Conservation (phyloP, 306 rosid genomes). For the Vachellia collinsii region DNA sequence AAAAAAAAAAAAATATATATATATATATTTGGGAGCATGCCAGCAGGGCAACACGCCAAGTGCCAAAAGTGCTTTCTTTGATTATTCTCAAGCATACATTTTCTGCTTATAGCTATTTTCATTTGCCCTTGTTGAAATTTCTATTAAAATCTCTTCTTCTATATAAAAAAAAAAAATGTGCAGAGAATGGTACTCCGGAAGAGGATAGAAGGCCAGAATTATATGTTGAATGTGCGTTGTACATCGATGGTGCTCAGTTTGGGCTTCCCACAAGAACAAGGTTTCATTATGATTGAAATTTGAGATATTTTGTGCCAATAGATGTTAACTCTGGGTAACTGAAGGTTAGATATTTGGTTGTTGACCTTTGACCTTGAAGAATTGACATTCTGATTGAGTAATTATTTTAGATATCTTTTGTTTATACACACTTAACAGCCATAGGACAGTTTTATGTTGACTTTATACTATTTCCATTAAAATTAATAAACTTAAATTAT, state of each 20-base stretch:
- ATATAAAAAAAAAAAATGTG: neutral
- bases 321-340: neutral
- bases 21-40: neutral
- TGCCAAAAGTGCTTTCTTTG: neutral
- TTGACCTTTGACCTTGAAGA: neutral
- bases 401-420: slow-evolving; percentile 12
- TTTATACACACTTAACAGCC: neutral
- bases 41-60: neutral
- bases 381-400: neutral
- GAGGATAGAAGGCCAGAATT: slow-evolving; percentile 78
- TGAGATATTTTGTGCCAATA: slow-evolving; percentile 12
- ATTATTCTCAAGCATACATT: neutral
- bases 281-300: slow-evolving; percentile 39
- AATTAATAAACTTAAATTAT: slow-evolving; percentile 33
- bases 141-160: neutral
- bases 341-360: neutral
- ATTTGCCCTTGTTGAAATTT: slow-evolving; percentile 38
- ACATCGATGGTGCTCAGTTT: slow-evolving; percentile 90
- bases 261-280: slow-evolving; percentile 94
- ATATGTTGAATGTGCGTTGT: slow-evolving; percentile 85
- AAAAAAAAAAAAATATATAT: no score
- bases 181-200: slow-evolving; percentile 60
- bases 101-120: slow-evolving; percentile 5
- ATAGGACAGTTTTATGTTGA: neutral
- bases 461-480: neutral